Conservation (phyloP, 306 rosid species). For the Amphicarpaea edgeworthii region DNA sequence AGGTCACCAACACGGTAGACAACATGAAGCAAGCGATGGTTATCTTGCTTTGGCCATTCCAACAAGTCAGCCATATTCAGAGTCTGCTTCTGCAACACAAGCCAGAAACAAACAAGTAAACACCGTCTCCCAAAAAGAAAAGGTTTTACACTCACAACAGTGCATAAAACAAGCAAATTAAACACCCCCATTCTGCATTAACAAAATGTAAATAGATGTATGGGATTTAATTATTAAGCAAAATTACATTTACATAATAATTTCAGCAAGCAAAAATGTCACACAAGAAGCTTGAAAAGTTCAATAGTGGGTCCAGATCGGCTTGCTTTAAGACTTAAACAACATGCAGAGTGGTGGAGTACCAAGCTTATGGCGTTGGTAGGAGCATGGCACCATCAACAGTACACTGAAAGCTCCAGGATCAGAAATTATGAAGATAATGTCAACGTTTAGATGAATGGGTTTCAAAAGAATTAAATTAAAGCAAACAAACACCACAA, state of each 20-base stretch:
- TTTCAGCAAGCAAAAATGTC: neutral
- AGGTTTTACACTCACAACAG: slow-evolving; percentile 4
- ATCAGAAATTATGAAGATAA: slow-evolving; percentile 4
- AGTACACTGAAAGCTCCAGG: neutral
- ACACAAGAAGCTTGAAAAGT: slow-evolving; percentile 1
- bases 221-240: neutral
- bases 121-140: neutral
- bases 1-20: slow-evolving; percentile 98
- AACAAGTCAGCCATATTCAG: slow-evolving; percentile 71
- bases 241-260: no score
- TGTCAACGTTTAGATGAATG: neutral
- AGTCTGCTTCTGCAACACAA: slow-evolving; percentile 30
- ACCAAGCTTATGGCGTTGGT: neutral
- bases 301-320: neutral
- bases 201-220: neutral
- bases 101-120: neutral
- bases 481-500: neutral
- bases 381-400: neutral
- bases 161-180: neutral
- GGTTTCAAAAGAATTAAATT: neutral
- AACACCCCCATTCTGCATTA: neutral
- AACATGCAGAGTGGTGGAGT: neutral
- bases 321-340: neutral
- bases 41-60: slow-evolving; percentile 89
- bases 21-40: slow-evolving; percentile 81